These are phyloP conservation scores for Lithocarpus polystachyus DNA, from an alignment of 306 rosid genomes.

Conservation along the genomic window DNA sequence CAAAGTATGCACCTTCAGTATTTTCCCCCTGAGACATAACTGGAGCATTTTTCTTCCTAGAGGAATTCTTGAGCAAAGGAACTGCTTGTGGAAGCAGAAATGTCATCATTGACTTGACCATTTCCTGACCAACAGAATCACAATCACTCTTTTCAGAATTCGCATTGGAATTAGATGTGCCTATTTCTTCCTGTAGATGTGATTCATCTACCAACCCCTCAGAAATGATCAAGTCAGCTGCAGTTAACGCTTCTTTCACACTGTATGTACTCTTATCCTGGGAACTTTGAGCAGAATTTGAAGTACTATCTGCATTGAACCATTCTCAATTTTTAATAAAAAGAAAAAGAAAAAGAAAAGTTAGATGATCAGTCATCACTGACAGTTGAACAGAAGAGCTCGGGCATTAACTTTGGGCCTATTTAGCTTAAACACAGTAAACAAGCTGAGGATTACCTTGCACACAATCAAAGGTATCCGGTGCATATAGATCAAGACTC, in stretches of 20 bases:
- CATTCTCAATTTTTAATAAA: slow-evolving; percentile 11
- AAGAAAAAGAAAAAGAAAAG: slow-evolving; percentile 1
- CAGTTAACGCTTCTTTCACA: slow-evolving; percentile 17
- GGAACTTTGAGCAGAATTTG: slow-evolving; percentile 34
- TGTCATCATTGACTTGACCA: slow-evolving; percentile 77
- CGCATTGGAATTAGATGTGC: slow-evolving; percentile 30
- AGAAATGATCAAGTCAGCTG: slow-evolving; percentile 24
- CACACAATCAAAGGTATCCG: slow-evolving; percentile 44
- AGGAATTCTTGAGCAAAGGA: slow-evolving; percentile 59
- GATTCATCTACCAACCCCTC: slow-evolving; percentile 36
- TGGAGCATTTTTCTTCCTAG: slow-evolving; percentile 38
- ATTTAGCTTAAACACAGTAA: background rate
- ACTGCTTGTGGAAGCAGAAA: slow-evolving; percentile 84
- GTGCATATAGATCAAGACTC: slow-evolving; percentile 45
- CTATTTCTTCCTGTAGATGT: slow-evolving; percentile 32
- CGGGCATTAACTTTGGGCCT: background rate
- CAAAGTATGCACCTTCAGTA: slow-evolving; percentile 22
- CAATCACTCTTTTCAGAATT: slow-evolving; percentile 39
- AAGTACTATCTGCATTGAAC: slow-evolving; percentile 45
- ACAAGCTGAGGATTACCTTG: slow-evolving; percentile 41
- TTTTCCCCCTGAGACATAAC: slow-evolving; percentile 28
- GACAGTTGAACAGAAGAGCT: slow-evolving; percentile 7
- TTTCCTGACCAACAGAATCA: slow-evolving; percentile 63
- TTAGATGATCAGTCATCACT: slow-evolving; percentile 14
- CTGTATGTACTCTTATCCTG: slow-evolving; percentile 27